phyloP scores from a whole-genome alignment of 345 rosid species.

The Bruguiera parviflora region DNA sequence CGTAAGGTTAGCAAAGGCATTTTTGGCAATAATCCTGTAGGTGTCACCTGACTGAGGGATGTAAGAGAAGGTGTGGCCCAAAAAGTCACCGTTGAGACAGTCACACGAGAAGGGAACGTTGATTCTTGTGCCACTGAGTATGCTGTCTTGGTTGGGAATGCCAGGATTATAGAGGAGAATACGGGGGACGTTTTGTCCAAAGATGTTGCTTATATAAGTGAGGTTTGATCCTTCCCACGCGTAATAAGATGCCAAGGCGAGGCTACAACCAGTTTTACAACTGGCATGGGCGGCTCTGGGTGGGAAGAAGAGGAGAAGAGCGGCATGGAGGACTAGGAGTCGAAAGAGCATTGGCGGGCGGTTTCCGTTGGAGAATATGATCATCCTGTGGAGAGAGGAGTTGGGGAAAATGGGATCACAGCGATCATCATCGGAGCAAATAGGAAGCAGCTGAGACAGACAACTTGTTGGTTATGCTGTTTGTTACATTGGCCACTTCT shows the following conservation, averaged over 20 bases:
- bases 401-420: background rate
- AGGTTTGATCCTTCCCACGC: slow-evolving; percentile 34
- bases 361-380: background rate
- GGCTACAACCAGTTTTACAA: slow-evolving; percentile 37
- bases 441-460: no score
- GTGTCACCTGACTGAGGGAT: slow-evolving; percentile 19
- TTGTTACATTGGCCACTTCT: no score
- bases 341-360: background rate
- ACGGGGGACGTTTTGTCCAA: slow-evolving; percentile 15
- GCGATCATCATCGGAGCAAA: no score
- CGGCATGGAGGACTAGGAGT: background rate
- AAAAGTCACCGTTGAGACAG: slow-evolving; percentile 47
- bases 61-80: slow-evolving; percentile 49
- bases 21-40: slow-evolving; percentile 29
- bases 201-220: slow-evolving; percentile 42
- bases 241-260: slow-evolving; percentile 65
- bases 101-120: slow-evolving; percentile 68
- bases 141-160: slow-evolving; percentile 37
- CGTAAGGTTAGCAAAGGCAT: slow-evolving; percentile 44
- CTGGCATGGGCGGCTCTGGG: slow-evolving; percentile 22
- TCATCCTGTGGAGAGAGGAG: slow-evolving; percentile 1
- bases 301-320: slow-evolving; percentile 14
- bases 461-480: no score
- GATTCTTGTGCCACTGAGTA: slow-evolving; percentile 31
- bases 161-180: slow-evolving; percentile 34